phyloP scores from a whole-genome alignment of 116 monocot species.

The Cymodocea nodosa region DNA sequence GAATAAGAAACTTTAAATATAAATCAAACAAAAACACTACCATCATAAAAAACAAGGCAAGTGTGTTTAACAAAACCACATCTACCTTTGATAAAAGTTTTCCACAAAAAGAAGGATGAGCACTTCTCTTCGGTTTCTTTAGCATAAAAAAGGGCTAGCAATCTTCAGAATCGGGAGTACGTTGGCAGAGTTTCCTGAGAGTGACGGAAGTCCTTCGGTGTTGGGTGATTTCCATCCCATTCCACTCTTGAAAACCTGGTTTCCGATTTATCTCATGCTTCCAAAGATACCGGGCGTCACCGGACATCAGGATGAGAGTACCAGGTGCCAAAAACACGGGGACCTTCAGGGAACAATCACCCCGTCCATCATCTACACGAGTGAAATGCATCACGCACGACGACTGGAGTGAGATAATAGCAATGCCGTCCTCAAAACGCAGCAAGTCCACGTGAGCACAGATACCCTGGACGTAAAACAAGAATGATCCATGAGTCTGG shows the following conservation, averaged over 20 bases:
- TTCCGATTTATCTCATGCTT: constrained; percentile 85
- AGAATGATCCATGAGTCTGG: background rate
- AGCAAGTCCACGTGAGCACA: constrained; percentile 81
- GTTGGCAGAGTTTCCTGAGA: constrained; percentile 47
- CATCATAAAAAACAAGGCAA: too few relatives aligned
- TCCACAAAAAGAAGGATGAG: too few relatives aligned
- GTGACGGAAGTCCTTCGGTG: constrained; percentile 72
- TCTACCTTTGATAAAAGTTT: too few relatives aligned
- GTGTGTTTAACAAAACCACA: too few relatives aligned
- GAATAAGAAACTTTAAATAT: too few relatives aligned
- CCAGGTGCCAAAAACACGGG: constrained; percentile 64
- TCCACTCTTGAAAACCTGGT: constrained; percentile 54
- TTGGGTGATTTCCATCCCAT: constrained; percentile 58
- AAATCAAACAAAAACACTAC: too few relatives aligned
- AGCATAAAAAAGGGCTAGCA: too few relatives aligned
- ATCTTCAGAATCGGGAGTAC: background rate
- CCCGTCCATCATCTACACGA: background rate
- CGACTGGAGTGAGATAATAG: constrained; percentile 74
- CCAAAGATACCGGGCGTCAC: constrained; percentile 83
- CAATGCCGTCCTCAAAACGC: constrained; percentile 90
- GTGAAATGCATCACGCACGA: constrained; percentile 87
- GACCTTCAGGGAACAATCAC: constrained; percentile 11
- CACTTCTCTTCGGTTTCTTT: too few relatives aligned
- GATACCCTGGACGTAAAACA: constrained; percentile 43
- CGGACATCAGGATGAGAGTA: constrained; percentile 64